A percentile compares a stretch with the other conserved stretches of the same genome.
Conservation (phyloP, 805 yeast species). For the Spathaspora girioi region DNA sequence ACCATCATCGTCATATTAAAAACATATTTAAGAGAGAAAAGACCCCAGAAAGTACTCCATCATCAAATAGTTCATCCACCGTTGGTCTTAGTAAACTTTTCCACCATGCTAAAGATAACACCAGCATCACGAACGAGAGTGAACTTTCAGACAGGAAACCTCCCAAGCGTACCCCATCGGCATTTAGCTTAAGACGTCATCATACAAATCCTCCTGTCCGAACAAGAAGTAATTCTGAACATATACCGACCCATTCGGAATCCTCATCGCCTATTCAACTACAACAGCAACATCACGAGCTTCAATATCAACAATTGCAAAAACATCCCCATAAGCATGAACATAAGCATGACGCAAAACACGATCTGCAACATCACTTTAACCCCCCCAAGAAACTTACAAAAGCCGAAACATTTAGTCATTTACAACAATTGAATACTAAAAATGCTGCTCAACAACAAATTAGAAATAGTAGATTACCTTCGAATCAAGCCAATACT, state of each 20-base stretch:
- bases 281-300: background rate
- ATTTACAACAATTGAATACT: slow-evolving; percentile 29
- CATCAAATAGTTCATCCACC: slow-evolving; percentile 8
- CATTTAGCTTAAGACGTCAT: slow-evolving; percentile 16
- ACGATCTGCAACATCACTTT: background rate
- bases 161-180: slow-evolving; percentile 14
- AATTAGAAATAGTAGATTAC: slow-evolving; percentile 9
- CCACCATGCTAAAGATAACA: slow-evolving; percentile 14
- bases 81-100: slow-evolving; percentile 17
- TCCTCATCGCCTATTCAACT: background rate
- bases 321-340: background rate
- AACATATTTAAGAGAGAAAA: slow-evolving; percentile 18
- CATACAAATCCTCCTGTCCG: slow-evolving; percentile 11
- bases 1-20: slow-evolving; percentile 16
- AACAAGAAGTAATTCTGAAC: slow-evolving; percentile 5
- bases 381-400: slow-evolving; percentile 13
- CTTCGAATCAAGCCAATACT: slow-evolving; percentile 3
- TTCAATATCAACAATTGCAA: background rate
- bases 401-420: slow-evolving; percentile 36
- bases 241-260: background rate
- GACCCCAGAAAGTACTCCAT: slow-evolving; percentile 8
- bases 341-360: background rate
- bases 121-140: background rate
- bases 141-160: slow-evolving; percentile 3
- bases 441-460: slow-evolving; percentile 21